Base-by-base conservation (phyloP, 306 rosid species). In the Inga laurina region DNA sequence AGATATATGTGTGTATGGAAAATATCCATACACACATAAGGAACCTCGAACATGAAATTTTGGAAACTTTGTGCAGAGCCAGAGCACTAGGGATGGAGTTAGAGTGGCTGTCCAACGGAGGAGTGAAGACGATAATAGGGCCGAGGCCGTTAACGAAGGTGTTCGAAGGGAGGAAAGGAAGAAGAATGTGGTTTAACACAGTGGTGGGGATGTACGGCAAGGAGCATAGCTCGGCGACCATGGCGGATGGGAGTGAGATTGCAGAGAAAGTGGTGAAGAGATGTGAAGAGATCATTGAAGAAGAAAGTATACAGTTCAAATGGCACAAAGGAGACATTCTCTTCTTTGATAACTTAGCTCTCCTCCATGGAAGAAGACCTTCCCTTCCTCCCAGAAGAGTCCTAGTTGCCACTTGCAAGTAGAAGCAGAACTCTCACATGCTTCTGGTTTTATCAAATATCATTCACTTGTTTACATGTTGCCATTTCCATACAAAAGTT, bases 301-400 rank as follows among this genome's bases (percentile, higher is more conserved):
- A 94, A 80, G 98, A 94, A 79, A 92, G 97, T 88, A 92, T 92
- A 57, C 93, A 94, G n/a, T 94, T 92, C 84, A 90, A 91, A 69
- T 94, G 96, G 97, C 87, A 91, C 87, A 92, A 89, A 80, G 97
- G 98, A 8, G 98, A 94, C 82, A 91, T 94, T 75, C 88, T 94
- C 56, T 92, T 94, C 89, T n/a, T 94, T 19, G 98, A 94, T 79
- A 94, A 92, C 87, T 49, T 77, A 45, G 97, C 98, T 83, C 61
- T 91, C 91, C 97, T 94, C 82, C 97, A 92, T 87, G 97, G 94
- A 82, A 88, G 97, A 87, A 86, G 98, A 89, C 97, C 98, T 85
- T 88, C 98, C 30, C 92, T 91, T 88, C 93, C 98, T 78, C 98
- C 97, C 0, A 90, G 98, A 83, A 90, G 72, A 82, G 91, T 92